These are phyloP conservation scores for Phytophthora capsici DNA, from an alignment of 352 stramenopile species.

Conservation along the genomic window DNA sequence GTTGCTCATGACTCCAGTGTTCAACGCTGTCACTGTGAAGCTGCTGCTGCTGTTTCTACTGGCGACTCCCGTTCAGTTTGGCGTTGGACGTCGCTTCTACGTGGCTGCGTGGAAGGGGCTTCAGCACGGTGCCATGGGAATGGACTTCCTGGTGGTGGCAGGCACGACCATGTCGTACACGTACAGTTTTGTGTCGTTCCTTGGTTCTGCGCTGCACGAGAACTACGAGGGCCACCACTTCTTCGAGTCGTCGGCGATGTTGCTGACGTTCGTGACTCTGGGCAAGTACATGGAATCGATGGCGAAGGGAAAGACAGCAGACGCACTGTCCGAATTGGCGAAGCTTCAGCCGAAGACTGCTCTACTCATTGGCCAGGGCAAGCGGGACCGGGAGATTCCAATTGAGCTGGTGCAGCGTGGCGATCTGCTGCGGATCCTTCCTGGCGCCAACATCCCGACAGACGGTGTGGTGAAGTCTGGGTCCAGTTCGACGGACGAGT, in stretches of 20 bases:
- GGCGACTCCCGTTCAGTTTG: constrained; percentile 86
- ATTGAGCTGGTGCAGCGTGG: constrained; percentile 87
- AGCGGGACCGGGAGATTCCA: constrained; percentile 72
- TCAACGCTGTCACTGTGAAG: constrained; percentile 83
- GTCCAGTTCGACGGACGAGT: constrained; percentile 76
- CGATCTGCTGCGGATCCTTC: constrained; percentile 74
- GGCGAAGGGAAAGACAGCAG: constrained; percentile 85
- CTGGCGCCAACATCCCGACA: constrained; percentile 80
- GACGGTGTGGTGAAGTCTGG: constrained; percentile 83
- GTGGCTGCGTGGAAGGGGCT: constrained; percentile 82
- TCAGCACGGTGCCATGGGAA: constrained; percentile 88
- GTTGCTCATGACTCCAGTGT: constrained; percentile 75
- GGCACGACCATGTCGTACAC: constrained; percentile 88
- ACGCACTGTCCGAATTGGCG: constrained; percentile 72
- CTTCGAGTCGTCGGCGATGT: constrained; percentile 88
- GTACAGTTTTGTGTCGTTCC: constrained; percentile 84
- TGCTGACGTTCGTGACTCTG: constrained; percentile 87
- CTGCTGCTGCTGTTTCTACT: constrained; percentile 87
- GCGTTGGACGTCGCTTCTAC: constrained; percentile 82
- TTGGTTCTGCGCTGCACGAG: constrained; percentile 62
- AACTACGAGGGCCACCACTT: constrained; percentile 86
- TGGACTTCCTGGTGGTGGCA: constrained; percentile 89
- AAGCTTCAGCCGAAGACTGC: constrained; percentile 86
- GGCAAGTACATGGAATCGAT: constrained; percentile 92
- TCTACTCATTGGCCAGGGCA: constrained; percentile 56